phyloP scores from a whole-genome alignment of 352 stramenopile genomes.

The Phytophthora aleatoria region DNA sequence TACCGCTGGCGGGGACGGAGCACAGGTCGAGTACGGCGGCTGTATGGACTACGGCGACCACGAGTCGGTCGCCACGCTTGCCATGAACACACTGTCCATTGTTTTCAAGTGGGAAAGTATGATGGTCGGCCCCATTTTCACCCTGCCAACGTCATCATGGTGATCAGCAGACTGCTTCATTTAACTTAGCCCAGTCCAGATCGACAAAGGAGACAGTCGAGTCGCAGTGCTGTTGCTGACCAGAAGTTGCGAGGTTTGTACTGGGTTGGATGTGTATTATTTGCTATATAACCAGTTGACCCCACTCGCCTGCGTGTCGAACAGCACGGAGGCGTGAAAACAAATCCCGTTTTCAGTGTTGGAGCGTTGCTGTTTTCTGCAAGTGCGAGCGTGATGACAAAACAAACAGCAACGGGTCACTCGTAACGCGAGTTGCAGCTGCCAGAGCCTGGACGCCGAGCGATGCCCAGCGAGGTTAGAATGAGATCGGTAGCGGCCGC shows the following conservation, averaged over 20 bases:
- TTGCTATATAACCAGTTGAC: slow-evolving; percentile 29
- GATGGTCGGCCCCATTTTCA: slow-evolving; percentile 66
- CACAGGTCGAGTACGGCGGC: slow-evolving; percentile 72
- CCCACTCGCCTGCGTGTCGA: background rate
- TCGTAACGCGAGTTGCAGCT: slow-evolving; percentile 25
- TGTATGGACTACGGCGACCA: slow-evolving; percentile 64
- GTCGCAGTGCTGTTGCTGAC: slow-evolving; percentile 3
- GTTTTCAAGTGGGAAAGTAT: slow-evolving; percentile 69
- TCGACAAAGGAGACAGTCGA: slow-evolving; percentile 11
- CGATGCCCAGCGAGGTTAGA: slow-evolving; percentile 53
- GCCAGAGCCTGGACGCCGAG: slow-evolving; percentile 21
- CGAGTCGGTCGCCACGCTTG: slow-evolving; percentile 48
- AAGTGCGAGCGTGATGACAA: too few species aligned
- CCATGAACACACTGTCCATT: slow-evolving; percentile 72
- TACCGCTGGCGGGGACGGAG: slow-evolving; percentile 20
- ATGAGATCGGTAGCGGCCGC: slow-evolving; percentile 53
- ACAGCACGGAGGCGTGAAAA: slow-evolving; percentile 6
- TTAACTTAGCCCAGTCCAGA: slow-evolving; percentile 26
- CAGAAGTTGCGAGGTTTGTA: slow-evolving; percentile 10
- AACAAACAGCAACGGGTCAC: slow-evolving; percentile 2
- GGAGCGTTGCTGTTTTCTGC: too few species aligned
- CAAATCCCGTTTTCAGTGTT: background rate
- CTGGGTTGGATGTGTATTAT: slow-evolving; percentile 26
- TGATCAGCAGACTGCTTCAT: slow-evolving; percentile 17
- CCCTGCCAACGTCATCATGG: slow-evolving; percentile 40